Evolutionary conservation across 2,329 filamentous ascomycete species (phyloP), one percentile per base, ranked within the genome.

Genomic region (Huntiella moniliformis): DNA sequence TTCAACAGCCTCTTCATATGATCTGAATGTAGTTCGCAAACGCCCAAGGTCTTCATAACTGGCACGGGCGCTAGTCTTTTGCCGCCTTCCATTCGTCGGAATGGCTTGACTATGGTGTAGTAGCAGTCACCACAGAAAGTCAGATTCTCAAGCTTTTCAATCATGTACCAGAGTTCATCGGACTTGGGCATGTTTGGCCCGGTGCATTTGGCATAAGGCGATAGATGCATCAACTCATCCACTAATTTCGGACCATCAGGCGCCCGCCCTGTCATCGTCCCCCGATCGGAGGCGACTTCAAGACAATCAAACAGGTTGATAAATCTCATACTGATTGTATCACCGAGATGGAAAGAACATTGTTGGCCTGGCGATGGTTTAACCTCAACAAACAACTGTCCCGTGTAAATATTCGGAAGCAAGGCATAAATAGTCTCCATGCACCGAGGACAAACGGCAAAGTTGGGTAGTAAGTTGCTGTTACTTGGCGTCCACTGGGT

Each of bases 71-170:
- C 87, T 65, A 1, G 70, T 62, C 36, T 63, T 61, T 44, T 62
- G 58, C 12, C 68, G 64, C 28, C 68, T 64, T 1, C 78, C 61
- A 43, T 75, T 65, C 1, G 86, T 85, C 60, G 72, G 74, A n/a
- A 94, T 74, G 1, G 84, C 72, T 16, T 84, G 17, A 50, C 44
- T 10, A 32, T 33, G 11, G 44, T 77, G 12, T 83, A 73, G 57
- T 82, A 94, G 59, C 87, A 96, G 59, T 88, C 83, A 52, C 82
- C 76, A 60, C 87, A 96, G 3, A 93, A 79, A 1, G 81, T 85
- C 54, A 94, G 75, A 41, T 86, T 73, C 0, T 81, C 82, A 0
- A 92, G 63, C 11, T 73, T 67, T 1, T 81, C 74, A 58, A 92
- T 84, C 46, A 73, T 77, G 58, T 92, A 78, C 87, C 87, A 95